Percentiles rank a stretch among this genome's conserved stretches.
Evolutionary conservation across 2,329 filamentous ascomycete genomes (phyloP).

Genomic region (Dothistroma pini): DNA sequence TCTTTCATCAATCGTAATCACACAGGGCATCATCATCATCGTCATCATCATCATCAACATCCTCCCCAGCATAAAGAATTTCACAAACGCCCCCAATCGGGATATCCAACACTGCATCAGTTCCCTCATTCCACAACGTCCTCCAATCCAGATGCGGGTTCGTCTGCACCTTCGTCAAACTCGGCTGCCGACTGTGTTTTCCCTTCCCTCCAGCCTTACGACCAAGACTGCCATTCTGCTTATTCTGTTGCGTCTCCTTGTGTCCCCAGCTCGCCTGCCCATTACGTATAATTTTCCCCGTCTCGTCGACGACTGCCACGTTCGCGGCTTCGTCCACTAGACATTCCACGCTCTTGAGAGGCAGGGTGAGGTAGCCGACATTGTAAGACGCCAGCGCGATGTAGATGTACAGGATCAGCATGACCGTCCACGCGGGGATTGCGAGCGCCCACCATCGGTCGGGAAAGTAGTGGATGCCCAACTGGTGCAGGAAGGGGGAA

Average conservation of each 20-base stretch:
- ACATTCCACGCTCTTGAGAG: conserved; percentile 75
- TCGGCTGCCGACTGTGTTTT: conserved; percentile 36
- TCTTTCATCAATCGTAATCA: conserved; percentile 8
- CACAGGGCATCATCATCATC: conserved; percentile 22
- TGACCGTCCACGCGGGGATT: conserved; percentile 84
- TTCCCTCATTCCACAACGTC: conserved; percentile 83
- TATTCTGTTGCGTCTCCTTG: conserved; percentile 9
- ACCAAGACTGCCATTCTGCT: conserved; percentile 27
- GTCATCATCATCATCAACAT: conserved; percentile 20
- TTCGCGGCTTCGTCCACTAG: conserved; percentile 88
- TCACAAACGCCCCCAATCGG: conserved; percentile 93
- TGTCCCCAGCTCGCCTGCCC: conserved; percentile 29
- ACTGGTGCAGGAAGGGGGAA: conserved; percentile 81
- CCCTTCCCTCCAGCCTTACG: conserved; percentile 39
- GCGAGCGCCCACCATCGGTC: conserved; percentile 98
- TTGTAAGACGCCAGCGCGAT: conserved; percentile 90
- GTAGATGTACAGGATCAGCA: conserved; percentile 87
- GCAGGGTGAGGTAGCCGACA: conserved; percentile 79
- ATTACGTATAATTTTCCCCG: conserved; percentile 54
- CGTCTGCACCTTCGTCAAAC: conserved; percentile 28
- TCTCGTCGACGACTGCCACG: conserved; percentile 74
- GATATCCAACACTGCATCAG: conserved; percentile 96
- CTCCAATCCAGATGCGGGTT: conserved; percentile 63
- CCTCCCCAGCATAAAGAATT: conserved; percentile 69
- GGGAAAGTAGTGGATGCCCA: conserved; percentile 95